A percentile compares a stretch with the other conserved stretches of the same genome.
These are phyloP conservation scores for Selaginella moellendorffii DNA, from an alignment of 75 land plant genomes.

Conservation along the genomic window DNA sequence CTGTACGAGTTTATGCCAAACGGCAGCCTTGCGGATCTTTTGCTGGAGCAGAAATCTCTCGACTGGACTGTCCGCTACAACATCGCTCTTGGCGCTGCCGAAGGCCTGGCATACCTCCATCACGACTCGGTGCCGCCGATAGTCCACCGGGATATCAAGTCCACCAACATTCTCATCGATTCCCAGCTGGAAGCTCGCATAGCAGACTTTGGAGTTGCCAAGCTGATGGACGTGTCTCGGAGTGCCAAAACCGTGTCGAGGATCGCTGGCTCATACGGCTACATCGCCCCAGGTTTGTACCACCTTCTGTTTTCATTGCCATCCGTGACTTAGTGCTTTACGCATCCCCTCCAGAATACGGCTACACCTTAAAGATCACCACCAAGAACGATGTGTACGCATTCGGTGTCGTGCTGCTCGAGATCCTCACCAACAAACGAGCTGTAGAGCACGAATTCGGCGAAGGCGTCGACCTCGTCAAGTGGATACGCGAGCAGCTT, in stretches of 20 bases:
- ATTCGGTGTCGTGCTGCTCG: slow-evolving; percentile 5
- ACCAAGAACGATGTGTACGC: slow-evolving; percentile 9
- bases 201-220: slow-evolving; percentile 5
- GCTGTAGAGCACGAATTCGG: slow-evolving; percentile 18
- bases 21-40: neutral
- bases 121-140: neutral
- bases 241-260: slow-evolving; percentile 3
- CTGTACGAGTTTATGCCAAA: slow-evolving; percentile 6
- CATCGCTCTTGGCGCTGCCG: slow-evolving; percentile 7
- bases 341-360: slow-evolving; percentile 7
- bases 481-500: slow-evolving; percentile 40
- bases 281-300: neutral
- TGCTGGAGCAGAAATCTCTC: neutral
- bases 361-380: slow-evolving; percentile 2
- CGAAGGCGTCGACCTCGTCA: slow-evolving; percentile 38
- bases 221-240: slow-evolving; percentile 1
- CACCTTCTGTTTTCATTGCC: too few relatives aligned
- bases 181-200: slow-evolving; percentile 6
- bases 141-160: slow-evolving; percentile 9
- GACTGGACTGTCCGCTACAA: slow-evolving; percentile 5
- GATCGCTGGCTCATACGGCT: neutral
- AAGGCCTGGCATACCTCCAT: slow-evolving; percentile 3
- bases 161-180: slow-evolving; percentile 8
- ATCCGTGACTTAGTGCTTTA: too few relatives aligned
- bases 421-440: slow-evolving; percentile 4